Evolutionary conservation across 2,329 filamentous ascomycete species (phyloP), one percentile per base, ranked within the genome.

Genomic region (Aspergillus ibericus): DNA sequence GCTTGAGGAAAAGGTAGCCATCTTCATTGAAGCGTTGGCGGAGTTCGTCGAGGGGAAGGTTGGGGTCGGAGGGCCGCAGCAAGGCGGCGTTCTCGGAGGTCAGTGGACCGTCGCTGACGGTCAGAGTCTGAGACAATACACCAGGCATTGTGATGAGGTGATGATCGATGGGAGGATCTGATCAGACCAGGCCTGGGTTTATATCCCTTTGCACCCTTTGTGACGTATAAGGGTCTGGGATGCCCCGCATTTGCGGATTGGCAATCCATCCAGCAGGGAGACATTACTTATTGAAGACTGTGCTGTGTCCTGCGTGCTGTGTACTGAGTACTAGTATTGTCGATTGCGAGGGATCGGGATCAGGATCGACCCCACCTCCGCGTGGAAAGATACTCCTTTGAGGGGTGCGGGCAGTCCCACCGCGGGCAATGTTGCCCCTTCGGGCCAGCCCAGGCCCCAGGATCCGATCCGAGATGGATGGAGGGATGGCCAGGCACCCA

Each of bases 1-100:
- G 78, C 62, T 85, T 86, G 2, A 87, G 55, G 55, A 83, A 82
- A 27, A 86, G 68, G 62, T 86, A 85, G 20, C 83, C 83, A 47
- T 86, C 78, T 59, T 78, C 68, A 5, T 77, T 61, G 64, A 78
- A 82, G 29, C 80, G 77, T 4, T 68, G 65, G n/a, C 76, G 76
- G 1, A 85, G 73, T 42, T 82, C 80, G 36, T 81, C 75, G 8
- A 84, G 58, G 0, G 82, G 80, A 10, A 79, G 72, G 29, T 71
- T 67, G 1, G 78, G 77, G 7, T 74, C 71, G 0, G 82, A 83
- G 15, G 75, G 71, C 8, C 67, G 75, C 22, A 85, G 69, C 18
- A 72, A 68, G 0, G 72, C 72, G 2, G 81, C 75, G 58, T 82
- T 79, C 6, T 73, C 70, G 5, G 78, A 73, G n/a, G 69, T 70